Base-by-base conservation (phyloP, 176 grass and related monocot genomes). In the Coix lacrymajobi region DNA sequence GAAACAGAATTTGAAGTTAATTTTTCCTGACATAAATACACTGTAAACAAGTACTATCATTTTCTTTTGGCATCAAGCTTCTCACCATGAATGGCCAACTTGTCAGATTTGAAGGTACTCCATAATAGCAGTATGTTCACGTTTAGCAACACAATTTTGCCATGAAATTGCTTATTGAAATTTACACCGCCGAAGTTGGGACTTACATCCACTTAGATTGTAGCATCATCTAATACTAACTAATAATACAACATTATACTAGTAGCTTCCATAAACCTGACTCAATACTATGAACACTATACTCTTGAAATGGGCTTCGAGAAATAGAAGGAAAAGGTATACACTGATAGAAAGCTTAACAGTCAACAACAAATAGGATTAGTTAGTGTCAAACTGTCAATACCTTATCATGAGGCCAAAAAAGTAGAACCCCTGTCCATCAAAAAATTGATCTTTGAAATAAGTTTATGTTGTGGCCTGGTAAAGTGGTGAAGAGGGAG, bases 331-430 rank as follows among this genome's bases (percentile, higher is more conserved):
- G 1, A 36, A 77, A 37, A 57, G 4, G 13, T 43, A 2, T 6
- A 69, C 17, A 46, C 51, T 78, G 22, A 16, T 10, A 58, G 49
- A 62, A 77, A 34, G 39, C 15, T 58, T 60, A 41, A 77, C 83
- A 77, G 60, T 77, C 15, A 77, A 84, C 17, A 77, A 45, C 19
- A 77, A 66, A 30, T 66, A 24, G 73, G 73, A 52, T 39, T 68
- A 69, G 14, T 68, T 62, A 43, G 20, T 40, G 24, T 57, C 11
- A 41, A 48, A 29, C 24, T 29, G 6, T 17, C 1, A 45, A 41
- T 67, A 78, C 39, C 83, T 60, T 79, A 30, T 33, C 29, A 62
- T 62, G 65, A 70, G 30, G 9, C 13, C n/a, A 26, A 45, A 85
- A 78, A 44, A 44, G 39, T 3, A 25, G 32, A n/a, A 46, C 6